Evolutionary conservation across 371 early-diverging fungal species (phyloP).

Genomic region (Apophysomyces ossiformis): DNA sequence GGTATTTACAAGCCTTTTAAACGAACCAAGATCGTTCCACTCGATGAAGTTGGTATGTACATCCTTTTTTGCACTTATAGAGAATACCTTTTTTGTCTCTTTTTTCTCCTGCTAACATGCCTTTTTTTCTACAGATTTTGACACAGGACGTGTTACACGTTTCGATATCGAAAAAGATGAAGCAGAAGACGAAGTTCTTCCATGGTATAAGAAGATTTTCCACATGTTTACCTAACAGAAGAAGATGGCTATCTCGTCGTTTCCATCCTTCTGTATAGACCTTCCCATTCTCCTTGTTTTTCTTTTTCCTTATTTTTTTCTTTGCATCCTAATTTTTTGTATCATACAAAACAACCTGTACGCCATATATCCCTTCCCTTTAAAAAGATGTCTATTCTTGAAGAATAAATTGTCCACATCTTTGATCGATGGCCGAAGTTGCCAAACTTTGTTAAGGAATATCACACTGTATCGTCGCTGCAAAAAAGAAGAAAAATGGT

Average conservation of each 20-base stretch:
- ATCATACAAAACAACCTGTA: constrained; percentile 8
- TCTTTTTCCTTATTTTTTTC: neutral
- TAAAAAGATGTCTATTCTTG: constrained; percentile 8
- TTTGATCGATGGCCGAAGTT: neutral
- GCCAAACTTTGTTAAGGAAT: neutral
- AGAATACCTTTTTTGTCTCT: neutral
- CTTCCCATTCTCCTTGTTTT: neutral
- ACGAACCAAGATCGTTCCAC: constrained; percentile 54
- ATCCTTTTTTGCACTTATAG: neutral
- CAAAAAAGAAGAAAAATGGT: neutral
- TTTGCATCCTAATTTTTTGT: neutral
- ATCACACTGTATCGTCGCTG: constrained; percentile 7
- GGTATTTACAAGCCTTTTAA: constrained; percentile 44
- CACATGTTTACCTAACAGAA: constrained; percentile 11
- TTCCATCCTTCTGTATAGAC: constrained; percentile 3
- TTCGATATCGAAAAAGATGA: constrained; percentile 40
- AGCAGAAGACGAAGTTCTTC: constrained; percentile 22
- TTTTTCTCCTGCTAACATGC: constrained; percentile 7
- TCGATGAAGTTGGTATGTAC: constrained; percentile 53
- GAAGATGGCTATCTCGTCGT: neutral
- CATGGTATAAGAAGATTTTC: constrained; percentile 22
- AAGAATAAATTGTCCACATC: constrained; percentile 5
- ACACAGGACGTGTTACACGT: constrained; percentile 37
- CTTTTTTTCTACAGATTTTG: constrained; percentile 23
- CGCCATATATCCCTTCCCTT: constrained; percentile 7